Evolutionary conservation across 2,329 filamentous ascomycete species (phyloP).

Genomic region (Claviceps sp.): DNA sequence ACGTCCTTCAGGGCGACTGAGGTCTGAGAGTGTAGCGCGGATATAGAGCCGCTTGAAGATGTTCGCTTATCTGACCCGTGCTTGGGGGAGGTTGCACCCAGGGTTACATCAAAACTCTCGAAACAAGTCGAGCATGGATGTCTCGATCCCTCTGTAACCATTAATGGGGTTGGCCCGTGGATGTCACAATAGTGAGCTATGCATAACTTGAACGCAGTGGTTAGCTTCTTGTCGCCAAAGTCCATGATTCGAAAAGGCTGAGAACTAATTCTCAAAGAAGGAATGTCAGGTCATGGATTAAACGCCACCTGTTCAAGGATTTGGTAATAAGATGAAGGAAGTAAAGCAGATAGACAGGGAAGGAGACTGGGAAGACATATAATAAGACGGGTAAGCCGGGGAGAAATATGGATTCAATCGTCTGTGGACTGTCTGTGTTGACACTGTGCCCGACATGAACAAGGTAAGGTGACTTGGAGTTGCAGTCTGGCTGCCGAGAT

Average conservation of each 20-base stretch:
- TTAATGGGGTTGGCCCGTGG: slow-evolving; percentile 55
- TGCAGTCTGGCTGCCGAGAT: not conserved
- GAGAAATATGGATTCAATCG: not conserved
- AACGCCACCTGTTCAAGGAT: not conserved
- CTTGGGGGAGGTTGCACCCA: slow-evolving; percentile 3
- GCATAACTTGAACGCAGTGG: slow-evolving; percentile 41
- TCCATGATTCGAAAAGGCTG: slow-evolving; percentile 12
- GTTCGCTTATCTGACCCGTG: slow-evolving; percentile 21
- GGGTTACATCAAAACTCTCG: slow-evolving; percentile 21
- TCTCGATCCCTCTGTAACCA: slow-evolving; percentile 55
- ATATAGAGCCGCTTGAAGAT: slow-evolving; percentile 25
- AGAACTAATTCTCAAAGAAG: not conserved
- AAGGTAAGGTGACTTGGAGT: slow-evolving; percentile 2
- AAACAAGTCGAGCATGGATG: slow-evolving; percentile 47
- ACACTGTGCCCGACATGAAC: not conserved
- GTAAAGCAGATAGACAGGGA: not conserved
- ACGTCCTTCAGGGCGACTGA: slow-evolving; percentile 31
- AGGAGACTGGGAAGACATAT: not conserved
- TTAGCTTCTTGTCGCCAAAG: slow-evolving; percentile 18
- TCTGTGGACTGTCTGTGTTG: not conserved
- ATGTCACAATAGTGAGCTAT: slow-evolving; percentile 59
- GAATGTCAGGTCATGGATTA: not conserved
- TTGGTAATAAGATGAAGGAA: not conserved
- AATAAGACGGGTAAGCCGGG: not conserved
- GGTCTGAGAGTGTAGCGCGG: slow-evolving; percentile 19